Percentiles rank a stretch among this genome's conserved stretches.
These are phyloP conservation scores for Vitis rotundifolia DNA, from an alignment of 164 flowering plant species.

Conservation along the genomic window DNA sequence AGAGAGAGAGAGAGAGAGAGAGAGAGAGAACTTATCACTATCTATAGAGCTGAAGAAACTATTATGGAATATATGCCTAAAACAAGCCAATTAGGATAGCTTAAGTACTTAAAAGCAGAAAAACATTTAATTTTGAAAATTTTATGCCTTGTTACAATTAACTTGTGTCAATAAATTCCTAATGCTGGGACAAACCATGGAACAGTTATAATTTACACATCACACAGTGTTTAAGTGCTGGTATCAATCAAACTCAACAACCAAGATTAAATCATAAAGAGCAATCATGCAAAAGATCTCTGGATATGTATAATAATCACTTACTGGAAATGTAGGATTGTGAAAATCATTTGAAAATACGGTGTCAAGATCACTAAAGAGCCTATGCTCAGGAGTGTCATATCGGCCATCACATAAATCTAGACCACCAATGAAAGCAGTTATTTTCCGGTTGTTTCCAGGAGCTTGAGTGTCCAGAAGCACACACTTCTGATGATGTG, in stretches of 20 bases:
- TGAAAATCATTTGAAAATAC: conserved; percentile 66
- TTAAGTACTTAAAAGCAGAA: no score
- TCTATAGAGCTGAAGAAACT: no score
- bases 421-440: conserved; percentile 77
- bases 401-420: conserved; percentile 89
- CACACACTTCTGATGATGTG: conserved; percentile 89
- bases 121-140: no score
- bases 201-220: not conserved
- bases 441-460: conserved; percentile 69
- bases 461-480: conserved; percentile 67
- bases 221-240: not conserved
- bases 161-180: not conserved
- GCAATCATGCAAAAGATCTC: not conserved
- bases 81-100: no score
- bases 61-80: no score
- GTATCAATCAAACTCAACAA: not conserved
- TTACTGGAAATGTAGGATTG: conserved; percentile 76
- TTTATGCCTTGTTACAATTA: no score
- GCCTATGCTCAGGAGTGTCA: conserved; percentile 84
- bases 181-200: not conserved
- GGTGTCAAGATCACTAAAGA: conserved; percentile 61
- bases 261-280: not conserved
- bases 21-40: no score
- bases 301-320: conserved; percentile 10
- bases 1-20: no score